These are phyloP conservation scores for Phoenix dactylifera DNA, from an alignment of 176 grass and related monocot genomes.

Conservation along the genomic window DNA sequence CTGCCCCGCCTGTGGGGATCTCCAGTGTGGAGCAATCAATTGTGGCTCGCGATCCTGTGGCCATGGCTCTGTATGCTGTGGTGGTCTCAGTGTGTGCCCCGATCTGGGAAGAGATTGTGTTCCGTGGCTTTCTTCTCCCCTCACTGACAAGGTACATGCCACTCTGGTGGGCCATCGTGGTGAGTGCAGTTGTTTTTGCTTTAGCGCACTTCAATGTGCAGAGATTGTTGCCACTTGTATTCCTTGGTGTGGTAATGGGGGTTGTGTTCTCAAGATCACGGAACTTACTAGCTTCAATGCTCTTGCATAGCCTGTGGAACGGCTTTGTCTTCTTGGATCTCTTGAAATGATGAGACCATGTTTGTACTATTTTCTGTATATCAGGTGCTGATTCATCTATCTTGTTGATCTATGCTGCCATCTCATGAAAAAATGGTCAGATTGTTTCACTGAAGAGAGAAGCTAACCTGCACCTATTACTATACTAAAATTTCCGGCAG, in stretches of 20 bases:
- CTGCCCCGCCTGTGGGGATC: conserved; percentile 35
- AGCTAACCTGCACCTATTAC: too few species aligned
- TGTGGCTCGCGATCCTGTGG: conserved; percentile 65
- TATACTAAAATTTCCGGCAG: too few species aligned
- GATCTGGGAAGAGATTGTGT: conserved; percentile 94
- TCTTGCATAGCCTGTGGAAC: conserved; percentile 93
- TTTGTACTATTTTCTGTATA: too few species aligned
- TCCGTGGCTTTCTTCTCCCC: conserved; percentile 93
- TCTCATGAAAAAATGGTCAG: too few species aligned
- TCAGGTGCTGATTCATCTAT: too few species aligned
- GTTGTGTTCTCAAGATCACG: conserved; percentile 66
- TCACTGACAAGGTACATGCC: conserved; percentile 87
- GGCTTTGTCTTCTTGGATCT: conserved; percentile 94
- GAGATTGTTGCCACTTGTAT: conserved; percentile 73
- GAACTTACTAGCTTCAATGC: conserved; percentile 67
- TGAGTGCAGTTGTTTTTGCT: conserved; percentile 69
- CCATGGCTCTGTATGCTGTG: conserved; percentile 74
- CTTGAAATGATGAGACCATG: conserved; percentile 51
- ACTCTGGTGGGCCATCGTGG: conserved; percentile 58
- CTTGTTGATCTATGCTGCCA: too few species aligned
- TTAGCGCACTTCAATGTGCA: conserved; percentile 91
- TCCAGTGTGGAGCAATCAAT: conserved; percentile 97
- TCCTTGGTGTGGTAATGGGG: conserved; percentile 94
- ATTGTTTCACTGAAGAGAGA: too few species aligned
- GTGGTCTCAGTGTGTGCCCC: conserved; percentile 86